phyloP scores from a whole-genome alignment of 805 yeast species.

The Ogataea polymorpha region DNA sequence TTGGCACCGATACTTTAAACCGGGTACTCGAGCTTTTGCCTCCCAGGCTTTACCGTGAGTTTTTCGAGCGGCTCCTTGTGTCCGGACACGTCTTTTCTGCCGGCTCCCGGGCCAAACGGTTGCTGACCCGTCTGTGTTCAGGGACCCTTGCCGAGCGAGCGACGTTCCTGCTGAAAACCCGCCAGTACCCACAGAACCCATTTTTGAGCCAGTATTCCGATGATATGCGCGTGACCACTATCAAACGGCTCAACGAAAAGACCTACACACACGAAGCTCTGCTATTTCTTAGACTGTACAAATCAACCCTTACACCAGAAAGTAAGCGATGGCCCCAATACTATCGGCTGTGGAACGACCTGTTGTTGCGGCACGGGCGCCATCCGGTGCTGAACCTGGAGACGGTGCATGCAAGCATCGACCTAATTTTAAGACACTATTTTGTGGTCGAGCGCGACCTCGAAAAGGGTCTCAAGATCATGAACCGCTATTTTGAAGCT shows the following conservation, averaged over 20 bases:
- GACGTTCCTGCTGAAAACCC: conserved; percentile 4
- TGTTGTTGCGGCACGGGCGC: conserved; percentile 9
- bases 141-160: conserved; percentile 11
- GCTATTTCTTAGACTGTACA: conserved; percentile 12
- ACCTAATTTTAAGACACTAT: conserved; percentile 12
- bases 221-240: conserved; percentile 18
- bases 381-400: conserved; percentile 7
- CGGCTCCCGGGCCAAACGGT: conserved; percentile 1
- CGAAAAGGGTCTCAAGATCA: conserved; percentile 16
- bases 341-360: conserved; percentile 9
- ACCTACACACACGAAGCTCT: conserved; percentile 14
- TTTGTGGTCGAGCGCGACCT: conserved; percentile 10
- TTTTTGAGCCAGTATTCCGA: conserved; percentile 12
- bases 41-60: not conserved
- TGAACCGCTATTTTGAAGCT: conserved; percentile 13
- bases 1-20: conserved; percentile 3
- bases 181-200: not conserved
- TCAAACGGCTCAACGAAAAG: conserved; percentile 18
- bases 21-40: conserved; percentile 1
- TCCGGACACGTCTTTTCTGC: conserved; percentile 9
- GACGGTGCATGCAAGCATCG: conserved; percentile 10
- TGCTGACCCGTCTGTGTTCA: conserved; percentile 12
- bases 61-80: conserved; percentile 9
- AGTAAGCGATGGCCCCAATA: conserved; percentile 1
- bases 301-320: conserved; percentile 2